Evolutionary conservation across 257 asterid genomes (phyloP).

Genomic region (Nicotiana obtusifolia): DNA sequence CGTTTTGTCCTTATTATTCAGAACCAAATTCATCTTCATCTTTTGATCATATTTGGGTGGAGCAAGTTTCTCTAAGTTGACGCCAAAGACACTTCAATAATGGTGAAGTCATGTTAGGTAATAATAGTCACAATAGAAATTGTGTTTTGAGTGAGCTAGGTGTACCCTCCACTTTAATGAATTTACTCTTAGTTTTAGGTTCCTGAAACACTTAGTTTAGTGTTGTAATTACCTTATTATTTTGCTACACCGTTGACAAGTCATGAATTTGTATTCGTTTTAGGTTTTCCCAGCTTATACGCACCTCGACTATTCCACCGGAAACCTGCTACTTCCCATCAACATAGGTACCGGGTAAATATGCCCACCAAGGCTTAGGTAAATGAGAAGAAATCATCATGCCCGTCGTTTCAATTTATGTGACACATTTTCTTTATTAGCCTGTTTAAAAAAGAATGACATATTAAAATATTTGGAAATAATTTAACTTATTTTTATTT

Average conservation of each 20-base stretch:
- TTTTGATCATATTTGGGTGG: not conserved
- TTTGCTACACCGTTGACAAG: not conserved
- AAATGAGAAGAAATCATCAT: too few species aligned
- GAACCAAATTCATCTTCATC: not conserved
- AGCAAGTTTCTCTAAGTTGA: not conserved
- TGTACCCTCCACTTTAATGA: not conserved
- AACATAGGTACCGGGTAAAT: too few species aligned
- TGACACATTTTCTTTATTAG: too few species aligned
- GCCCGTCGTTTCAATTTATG: too few species aligned
- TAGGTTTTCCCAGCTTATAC: not conserved
- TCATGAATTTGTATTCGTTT: not conserved
- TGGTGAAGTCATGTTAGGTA: not conserved
- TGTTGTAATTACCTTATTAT: not conserved
- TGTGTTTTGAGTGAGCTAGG: not conserved
- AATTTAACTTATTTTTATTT: too few species aligned
- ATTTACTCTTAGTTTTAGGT: not conserved
- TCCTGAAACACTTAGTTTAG: not conserved
- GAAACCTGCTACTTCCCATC: too few species aligned
- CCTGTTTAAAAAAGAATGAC: too few species aligned
- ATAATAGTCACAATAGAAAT: not conserved
- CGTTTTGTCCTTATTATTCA: not conserved
- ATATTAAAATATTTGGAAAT: too few species aligned
- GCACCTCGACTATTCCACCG: too few species aligned
- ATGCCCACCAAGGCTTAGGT: too few species aligned
- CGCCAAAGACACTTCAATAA: not conserved